A percentile compares a stretch with the other conserved stretches of the same genome.
Conservation (phyloP, 306 rosid species). For the Cyclanthera cordifolia region DNA sequence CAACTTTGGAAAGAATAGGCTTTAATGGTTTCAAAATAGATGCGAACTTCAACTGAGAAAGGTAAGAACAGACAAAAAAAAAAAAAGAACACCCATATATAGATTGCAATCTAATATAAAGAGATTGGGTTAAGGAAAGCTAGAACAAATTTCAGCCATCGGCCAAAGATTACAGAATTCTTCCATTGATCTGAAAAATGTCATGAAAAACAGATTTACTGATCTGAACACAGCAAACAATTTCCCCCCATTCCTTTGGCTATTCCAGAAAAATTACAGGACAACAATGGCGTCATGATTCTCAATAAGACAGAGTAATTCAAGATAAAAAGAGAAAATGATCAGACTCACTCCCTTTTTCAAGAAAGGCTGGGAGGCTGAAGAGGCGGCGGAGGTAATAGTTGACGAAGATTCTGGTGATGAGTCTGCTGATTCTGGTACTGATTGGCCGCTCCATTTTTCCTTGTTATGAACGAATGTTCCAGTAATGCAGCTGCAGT, state of each 20-base stretch:
- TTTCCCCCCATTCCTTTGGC: conserved; percentile 11
- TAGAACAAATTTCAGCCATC: conserved; percentile 3
- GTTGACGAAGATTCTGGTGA: conserved; percentile 43
- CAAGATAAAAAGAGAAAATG: background rate
- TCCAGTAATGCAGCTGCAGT: conserved; percentile 39
- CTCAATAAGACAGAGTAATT: background rate
- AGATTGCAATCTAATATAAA: too few species aligned
- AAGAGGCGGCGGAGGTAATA: conserved; percentile 46
- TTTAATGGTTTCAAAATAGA: background rate
- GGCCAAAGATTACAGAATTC: conserved; percentile 7
- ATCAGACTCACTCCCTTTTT: background rate
- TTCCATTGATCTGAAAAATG: too few species aligned
- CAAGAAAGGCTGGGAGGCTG: conserved; percentile 15
- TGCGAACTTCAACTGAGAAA: background rate
- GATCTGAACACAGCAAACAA: background rate
- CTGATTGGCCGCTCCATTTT: conserved; percentile 5
- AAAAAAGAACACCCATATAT: background rate
- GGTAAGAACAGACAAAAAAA: background rate
- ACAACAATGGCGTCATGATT: conserved; percentile 1
- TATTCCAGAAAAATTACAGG: conserved; percentile 15
- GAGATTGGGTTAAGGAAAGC: background rate
- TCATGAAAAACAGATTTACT: background rate
- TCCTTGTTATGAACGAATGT: conserved; percentile 54
- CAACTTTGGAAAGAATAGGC: background rate
- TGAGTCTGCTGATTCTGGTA: conserved; percentile 18